Evolutionary conservation across 192 early-diverging fungal species (phyloP).

Genomic region (Anaeromyces robustus): DNA sequence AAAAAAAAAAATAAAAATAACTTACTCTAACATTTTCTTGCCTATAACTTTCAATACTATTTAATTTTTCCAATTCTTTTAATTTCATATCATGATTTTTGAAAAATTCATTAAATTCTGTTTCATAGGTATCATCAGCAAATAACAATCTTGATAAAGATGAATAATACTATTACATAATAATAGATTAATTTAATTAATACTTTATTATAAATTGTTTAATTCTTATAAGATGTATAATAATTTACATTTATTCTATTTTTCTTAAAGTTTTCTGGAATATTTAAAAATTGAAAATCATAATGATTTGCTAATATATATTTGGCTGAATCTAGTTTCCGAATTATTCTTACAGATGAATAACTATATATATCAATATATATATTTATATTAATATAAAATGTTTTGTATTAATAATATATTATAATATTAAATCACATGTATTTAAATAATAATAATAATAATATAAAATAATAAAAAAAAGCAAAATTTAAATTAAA

Average conservation of each 20-base stretch:
- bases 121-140: conserved; percentile 11
- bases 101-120: neutral
- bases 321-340: conserved; percentile 55
- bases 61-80: neutral
- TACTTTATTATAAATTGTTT: too few relatives aligned
- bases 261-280: conserved; percentile 35
- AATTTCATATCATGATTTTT: neutral
- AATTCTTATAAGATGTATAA: too few relatives aligned
- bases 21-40: neutral
- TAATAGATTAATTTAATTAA: too few relatives aligned
- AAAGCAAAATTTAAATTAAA: neutral
- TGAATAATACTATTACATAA: conserved; percentile 52
- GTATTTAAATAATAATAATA: too few relatives aligned
- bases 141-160: conserved; percentile 65
- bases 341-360: conserved; percentile 54
- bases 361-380: conserved; percentile 24
- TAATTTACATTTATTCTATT: conserved; percentile 30
- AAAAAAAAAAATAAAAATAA: neutral
- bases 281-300: conserved; percentile 53
- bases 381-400: too few relatives aligned
- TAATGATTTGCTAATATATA: conserved; percentile 57
- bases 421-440: too few relatives aligned
- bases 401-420: too few relatives aligned
- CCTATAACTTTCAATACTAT: neutral
- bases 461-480: too few relatives aligned